Percentiles rank a stretch among this genome's conserved stretches.
These are phyloP conservation scores for Coleophoma crateriformis DNA, from an alignment of 2,329 filamentous ascomycete species.

Conservation along the genomic window DNA sequence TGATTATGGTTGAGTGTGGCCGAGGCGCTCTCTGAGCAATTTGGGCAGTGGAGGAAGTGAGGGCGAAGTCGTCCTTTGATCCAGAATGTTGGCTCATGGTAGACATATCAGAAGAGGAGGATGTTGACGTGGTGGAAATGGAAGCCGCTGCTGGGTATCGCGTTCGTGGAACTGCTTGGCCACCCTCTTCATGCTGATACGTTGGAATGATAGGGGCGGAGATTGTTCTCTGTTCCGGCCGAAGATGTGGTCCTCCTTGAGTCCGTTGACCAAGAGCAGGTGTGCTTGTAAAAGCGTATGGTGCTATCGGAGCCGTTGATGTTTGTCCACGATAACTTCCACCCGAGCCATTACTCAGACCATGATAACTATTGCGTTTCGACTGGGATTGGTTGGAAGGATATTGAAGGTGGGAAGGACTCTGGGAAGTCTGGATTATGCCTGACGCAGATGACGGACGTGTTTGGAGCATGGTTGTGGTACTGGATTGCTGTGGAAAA, in stretches of 20 bases:
- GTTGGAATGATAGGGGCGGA: conserved; percentile 45
- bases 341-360: conserved; percentile 38
- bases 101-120: conserved; percentile 27
- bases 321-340: conserved; percentile 48
- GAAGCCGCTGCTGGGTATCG: conserved; percentile 44
- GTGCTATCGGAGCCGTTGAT: conserved; percentile 56
- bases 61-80: conserved; percentile 46
- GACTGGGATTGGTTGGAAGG: conserved; percentile 33
- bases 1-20: conserved; percentile 34
- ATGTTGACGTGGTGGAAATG: conserved; percentile 36
- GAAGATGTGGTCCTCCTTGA: conserved; percentile 39
- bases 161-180: conserved; percentile 28
- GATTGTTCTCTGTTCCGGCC: conserved; percentile 47
- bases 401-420: conserved; percentile 39
- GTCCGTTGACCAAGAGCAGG: conserved; percentile 44
- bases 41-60: conserved; percentile 29
- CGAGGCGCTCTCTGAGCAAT: conserved; percentile 16
- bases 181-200: conserved; percentile 25
- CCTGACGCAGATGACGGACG: conserved; percentile 60
- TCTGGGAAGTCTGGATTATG: conserved; percentile 32
- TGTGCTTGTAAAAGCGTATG: conserved; percentile 72
- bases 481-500: conserved; percentile 69
- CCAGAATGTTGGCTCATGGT: conserved; percentile 35
- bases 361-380: conserved; percentile 46
- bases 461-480: conserved; percentile 71